A percentile compares a stretch with the other conserved stretches of the same genome.
Evolutionary conservation across 2,329 filamentous ascomycete genomes (phyloP).

Genomic region (Aspergillus sp.): DNA sequence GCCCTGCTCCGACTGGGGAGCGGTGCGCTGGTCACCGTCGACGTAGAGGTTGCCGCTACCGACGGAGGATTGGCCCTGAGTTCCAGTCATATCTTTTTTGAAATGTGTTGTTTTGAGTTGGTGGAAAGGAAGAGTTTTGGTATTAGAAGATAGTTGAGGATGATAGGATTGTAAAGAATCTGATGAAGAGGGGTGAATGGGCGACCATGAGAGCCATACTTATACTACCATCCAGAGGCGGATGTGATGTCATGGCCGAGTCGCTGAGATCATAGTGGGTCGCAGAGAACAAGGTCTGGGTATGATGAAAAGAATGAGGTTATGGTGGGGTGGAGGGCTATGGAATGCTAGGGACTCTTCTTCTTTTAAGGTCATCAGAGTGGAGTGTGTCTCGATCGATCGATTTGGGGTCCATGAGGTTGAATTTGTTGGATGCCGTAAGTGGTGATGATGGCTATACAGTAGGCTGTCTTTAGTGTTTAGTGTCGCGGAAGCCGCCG

Average conservation of each 20-base stretch:
- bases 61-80: slow-evolving; percentile 60
- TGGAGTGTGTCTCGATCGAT: not conserved
- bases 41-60: slow-evolving; percentile 69
- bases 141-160: not conserved
- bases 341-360: not conserved
- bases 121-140: not conserved
- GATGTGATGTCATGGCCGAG: slow-evolving; percentile 13
- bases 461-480: not conserved
- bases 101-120: slow-evolving; percentile 26
- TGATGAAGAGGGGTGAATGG: not conserved
- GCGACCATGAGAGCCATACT: slow-evolving; percentile 1
- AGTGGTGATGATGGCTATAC: not conserved
- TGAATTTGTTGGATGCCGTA: not conserved
- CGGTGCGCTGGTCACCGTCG: slow-evolving; percentile 72
- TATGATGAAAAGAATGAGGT: not conserved
- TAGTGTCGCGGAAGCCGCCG: too few relatives aligned
- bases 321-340: not conserved
- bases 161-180: not conserved
- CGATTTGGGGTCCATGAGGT: not conserved
- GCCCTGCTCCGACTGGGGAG: slow-evolving; percentile 51
- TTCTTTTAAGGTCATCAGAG: not conserved
- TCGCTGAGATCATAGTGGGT: slow-evolving; percentile 22
- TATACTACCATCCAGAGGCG: slow-evolving; percentile 8
- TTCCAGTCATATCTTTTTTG: slow-evolving; percentile 16
- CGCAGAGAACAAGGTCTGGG: slow-evolving; percentile 1